Evolutionary conservation across 2,329 filamentous ascomycete genomes (phyloP), one percentile per base, ranked within the genome.

Genomic region (Plenodomus lindquistii): DNA sequence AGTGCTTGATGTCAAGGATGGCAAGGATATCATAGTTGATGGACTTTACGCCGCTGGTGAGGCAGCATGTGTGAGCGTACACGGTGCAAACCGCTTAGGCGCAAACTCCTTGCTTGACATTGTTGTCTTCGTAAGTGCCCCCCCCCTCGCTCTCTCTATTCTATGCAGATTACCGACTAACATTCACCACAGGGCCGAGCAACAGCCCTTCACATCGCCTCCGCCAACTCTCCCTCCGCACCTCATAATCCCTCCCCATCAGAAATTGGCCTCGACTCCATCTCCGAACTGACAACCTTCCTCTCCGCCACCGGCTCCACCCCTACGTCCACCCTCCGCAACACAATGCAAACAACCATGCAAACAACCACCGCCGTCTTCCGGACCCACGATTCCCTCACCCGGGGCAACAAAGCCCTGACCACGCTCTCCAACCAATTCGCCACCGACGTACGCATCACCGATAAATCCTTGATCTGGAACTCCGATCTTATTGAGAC

Each of bases 21-120:
- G 71, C 0, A 72, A 67, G 8, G 76, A 79, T 34, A 68, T 66
- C 24, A 57, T 73, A 8, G 76, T 80, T 1, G 66, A 74, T 34
- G 77, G 77, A 1, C 59, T 79, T 10, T 80, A 78, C 50, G 77
- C 77, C 2, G 76, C 75, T 2, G 77, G 77, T 35, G 77, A 80
- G 57, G 73, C 73, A 20, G 77, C 77, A 1, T 79, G 75, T 54
- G 77, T 80, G 0, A 76, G 73, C 31, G 77, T 79, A 0, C 77
- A 80, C 43, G 77, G 77, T 1, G 75, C 76, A 16, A 79, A 80
- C 34, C 65, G 77, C 21, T 63, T 79, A 0, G 77, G 77, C 3
- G 77, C 77, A 1, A 79, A 80, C 48, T 77, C 74, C 1, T 65
- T 80, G 6, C 71, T 80, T 4, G 77, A 79, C 47, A 76, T 79